Percentiles rank a stretch among this genome's conserved stretches.
Evolutionary conservation across 2,329 filamentous ascomycete genomes (phyloP).

Genomic region (Xylaria sp.): DNA sequence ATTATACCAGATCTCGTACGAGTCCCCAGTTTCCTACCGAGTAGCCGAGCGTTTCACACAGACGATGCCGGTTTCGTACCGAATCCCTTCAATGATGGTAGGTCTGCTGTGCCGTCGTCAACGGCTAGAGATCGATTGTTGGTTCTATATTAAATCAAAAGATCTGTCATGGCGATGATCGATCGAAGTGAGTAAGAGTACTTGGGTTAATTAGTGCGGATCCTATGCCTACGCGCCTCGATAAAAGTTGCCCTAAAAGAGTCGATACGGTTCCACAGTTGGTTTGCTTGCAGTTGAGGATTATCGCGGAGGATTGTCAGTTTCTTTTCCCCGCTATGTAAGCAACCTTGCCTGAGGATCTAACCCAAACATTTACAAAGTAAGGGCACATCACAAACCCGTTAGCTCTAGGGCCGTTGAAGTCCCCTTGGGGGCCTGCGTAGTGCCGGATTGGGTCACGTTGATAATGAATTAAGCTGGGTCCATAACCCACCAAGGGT

Average conservation of each 20-base stretch:
- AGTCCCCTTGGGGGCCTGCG: neutral
- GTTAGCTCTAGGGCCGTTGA: neutral
- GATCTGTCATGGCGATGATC: neutral
- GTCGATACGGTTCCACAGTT: conserved; percentile 6
- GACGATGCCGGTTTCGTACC: neutral
- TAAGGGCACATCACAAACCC: neutral
- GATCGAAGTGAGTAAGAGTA: neutral
- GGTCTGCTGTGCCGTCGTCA: neutral
- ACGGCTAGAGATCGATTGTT: neutral
- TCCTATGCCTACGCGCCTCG: neutral
- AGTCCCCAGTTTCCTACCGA: neutral
- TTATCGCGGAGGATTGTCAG: too few species aligned
- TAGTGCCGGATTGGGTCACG: conserved; percentile 14
- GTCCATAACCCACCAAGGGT: neutral
- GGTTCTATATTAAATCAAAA: neutral
- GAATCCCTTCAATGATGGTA: neutral
- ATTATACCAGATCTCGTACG: neutral
- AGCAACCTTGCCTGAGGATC: neutral
- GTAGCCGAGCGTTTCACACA: neutral
- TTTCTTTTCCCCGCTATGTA: neutral
- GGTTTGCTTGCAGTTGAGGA: neutral
- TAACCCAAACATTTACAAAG: neutral
- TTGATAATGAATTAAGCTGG: neutral
- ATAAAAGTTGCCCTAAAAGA: neutral
- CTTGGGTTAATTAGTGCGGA: neutral